phyloP scores from a whole-genome alignment of 2,329 filamentous ascomycete species.

The Drechslerella coelobrocha region DNA sequence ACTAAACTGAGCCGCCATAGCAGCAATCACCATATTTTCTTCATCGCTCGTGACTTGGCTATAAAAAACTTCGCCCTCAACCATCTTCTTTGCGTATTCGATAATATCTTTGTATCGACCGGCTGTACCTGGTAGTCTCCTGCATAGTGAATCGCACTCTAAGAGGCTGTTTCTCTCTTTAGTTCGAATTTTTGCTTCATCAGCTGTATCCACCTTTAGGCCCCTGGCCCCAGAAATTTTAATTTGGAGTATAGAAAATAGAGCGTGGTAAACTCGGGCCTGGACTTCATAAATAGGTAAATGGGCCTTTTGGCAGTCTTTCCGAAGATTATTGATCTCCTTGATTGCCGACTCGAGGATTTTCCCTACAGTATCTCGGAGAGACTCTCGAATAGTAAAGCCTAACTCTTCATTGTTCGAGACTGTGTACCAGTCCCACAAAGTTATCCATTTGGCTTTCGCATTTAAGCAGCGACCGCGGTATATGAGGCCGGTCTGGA shows the following conservation, averaged over 20 bases:
- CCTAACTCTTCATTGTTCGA: neutral
- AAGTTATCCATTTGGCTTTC: conserved; percentile 13
- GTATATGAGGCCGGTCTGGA: conserved; percentile 33
- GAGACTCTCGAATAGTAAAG: neutral
- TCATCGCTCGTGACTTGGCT: conserved; percentile 63
- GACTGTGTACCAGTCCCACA: conserved; percentile 23
- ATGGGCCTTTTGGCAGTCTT: conserved; percentile 15
- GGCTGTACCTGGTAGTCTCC: conserved; percentile 42
- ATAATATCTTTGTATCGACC: conserved; percentile 60
- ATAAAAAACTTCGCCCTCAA: conserved; percentile 63
- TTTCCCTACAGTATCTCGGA: conserved; percentile 9
- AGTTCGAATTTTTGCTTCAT: conserved; percentile 9
- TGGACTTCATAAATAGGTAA: conserved; percentile 29
- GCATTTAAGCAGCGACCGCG: conserved; percentile 23
- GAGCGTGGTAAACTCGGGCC: conserved; percentile 15
- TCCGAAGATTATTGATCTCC: conserved; percentile 2
- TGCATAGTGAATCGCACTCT: conserved; percentile 36
- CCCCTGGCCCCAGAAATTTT: conserved; percentile 7
- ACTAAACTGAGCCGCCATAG: conserved; percentile 63
- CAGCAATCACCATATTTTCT: conserved; percentile 62
- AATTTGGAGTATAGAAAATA: conserved; percentile 15
- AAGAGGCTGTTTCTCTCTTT: conserved; percentile 28
- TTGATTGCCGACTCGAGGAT: neutral
- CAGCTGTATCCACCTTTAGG: neutral
- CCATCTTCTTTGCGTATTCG: conserved; percentile 60